Percentiles rank a stretch among this genome's conserved stretches.
Evolutionary conservation across 1,139 yeast species (phyloP).

Genomic region (Saccharomyces hybrid): DNA sequence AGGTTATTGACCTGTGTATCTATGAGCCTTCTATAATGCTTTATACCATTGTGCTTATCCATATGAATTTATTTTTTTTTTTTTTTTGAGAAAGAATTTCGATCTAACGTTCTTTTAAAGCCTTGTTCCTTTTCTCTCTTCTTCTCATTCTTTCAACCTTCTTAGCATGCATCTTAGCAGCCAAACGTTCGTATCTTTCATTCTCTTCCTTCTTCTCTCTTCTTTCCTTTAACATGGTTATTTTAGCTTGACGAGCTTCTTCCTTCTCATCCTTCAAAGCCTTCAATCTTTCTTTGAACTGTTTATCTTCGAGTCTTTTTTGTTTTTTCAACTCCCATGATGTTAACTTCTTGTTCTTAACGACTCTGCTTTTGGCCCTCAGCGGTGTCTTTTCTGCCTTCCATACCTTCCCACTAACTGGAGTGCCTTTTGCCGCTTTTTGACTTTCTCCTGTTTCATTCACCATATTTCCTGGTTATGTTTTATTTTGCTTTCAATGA

Average conservation of each 20-base stretch:
- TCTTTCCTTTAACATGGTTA: constrained; percentile 53
- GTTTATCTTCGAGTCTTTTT: constrained; percentile 35
- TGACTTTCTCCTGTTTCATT: not conserved
- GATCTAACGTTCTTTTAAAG: constrained; percentile 56
- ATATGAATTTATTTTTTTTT: not conserved
- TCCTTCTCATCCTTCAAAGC: constrained; percentile 59
- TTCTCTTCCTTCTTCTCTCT: constrained; percentile 64
- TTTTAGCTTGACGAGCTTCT: constrained; percentile 41
- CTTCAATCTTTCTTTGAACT: constrained; percentile 39
- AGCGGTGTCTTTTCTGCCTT: constrained; percentile 46
- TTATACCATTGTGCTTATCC: not conserved
- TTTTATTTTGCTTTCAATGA: not conserved
- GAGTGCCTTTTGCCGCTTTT: constrained; percentile 33
- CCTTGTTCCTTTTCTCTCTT: constrained; percentile 75
- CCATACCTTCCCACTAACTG: constrained; percentile 53
- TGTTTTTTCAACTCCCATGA: constrained; percentile 36
- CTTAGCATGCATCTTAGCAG: constrained; percentile 70
- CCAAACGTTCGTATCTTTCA: constrained; percentile 64
- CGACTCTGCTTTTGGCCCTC: constrained; percentile 33
- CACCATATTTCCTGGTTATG: not conserved
- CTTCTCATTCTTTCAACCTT: constrained; percentile 71
- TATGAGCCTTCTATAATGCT: not conserved
- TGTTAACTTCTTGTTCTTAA: constrained; percentile 30
- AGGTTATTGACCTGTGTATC: not conserved
- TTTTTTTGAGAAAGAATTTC: not conserved